Evolutionary conservation across 1,284 basidiomycete genomes (phyloP).

Genomic region (Boletus smithii): DNA sequence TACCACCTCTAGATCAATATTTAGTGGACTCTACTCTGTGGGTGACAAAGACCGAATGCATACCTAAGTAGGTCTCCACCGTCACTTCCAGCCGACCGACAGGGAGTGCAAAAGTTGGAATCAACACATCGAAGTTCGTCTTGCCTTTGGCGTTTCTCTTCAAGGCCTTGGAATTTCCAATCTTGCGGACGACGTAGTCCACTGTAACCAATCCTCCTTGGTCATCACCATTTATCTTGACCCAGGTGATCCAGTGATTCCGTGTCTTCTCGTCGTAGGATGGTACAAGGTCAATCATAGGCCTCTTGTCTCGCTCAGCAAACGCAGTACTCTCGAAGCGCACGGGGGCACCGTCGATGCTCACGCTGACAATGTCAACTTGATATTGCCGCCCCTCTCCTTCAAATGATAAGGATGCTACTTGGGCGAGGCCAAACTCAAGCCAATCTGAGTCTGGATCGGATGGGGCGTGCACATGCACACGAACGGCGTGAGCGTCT

Average conservation of each 20-base stretch:
- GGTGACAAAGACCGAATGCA: background rate
- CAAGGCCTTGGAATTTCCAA: conserved; percentile 12
- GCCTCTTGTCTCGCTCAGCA: conserved; percentile 36
- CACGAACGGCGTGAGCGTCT: conserved; percentile 56
- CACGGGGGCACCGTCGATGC: conserved; percentile 62
- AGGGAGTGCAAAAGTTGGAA: conserved; percentile 66
- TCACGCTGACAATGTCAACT: conserved; percentile 56
- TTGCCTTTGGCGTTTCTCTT: conserved; percentile 36
- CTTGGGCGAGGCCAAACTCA: conserved; percentile 69
- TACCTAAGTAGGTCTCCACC: conserved; percentile 53
- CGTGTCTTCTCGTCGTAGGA: conserved; percentile 47
- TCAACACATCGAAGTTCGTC: conserved; percentile 45
- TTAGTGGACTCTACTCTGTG: conserved; percentile 4
- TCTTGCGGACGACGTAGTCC: conserved; percentile 55
- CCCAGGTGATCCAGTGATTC: conserved; percentile 63
- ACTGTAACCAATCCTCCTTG: conserved; percentile 51
- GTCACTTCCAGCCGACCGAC: conserved; percentile 62
- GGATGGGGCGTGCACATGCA: conserved; percentile 53
- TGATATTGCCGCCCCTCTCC: conserved; percentile 34
- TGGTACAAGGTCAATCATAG: conserved; percentile 37
- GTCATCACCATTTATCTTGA: conserved; percentile 54
- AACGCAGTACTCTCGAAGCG: conserved; percentile 50
- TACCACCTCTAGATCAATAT: conserved; percentile 14
- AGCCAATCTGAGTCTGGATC: conserved; percentile 62
- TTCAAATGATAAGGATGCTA: conserved; percentile 17